These are phyloP conservation scores for Colletotrichum somersetense DNA, from an alignment of 2,329 filamentous ascomycete species.

Conservation along the genomic window DNA sequence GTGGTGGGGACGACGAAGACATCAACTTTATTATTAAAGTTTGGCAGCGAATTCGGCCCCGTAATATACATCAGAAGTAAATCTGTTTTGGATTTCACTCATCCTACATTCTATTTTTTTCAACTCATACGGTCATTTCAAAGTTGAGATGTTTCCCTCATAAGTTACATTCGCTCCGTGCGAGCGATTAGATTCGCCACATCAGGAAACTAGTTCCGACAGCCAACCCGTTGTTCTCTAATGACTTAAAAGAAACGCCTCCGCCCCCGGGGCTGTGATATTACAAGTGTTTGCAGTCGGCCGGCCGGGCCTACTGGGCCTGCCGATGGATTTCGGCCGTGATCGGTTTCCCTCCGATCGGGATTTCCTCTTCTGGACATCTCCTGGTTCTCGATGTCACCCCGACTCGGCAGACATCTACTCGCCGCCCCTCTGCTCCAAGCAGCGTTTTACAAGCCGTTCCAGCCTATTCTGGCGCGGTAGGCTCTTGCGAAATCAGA, in stretches of 20 bases:
- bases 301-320: not conserved
- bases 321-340: not conserved
- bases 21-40: slow-evolving; percentile 9
- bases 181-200: not conserved
- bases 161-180: too few species aligned
- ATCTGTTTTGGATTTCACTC: not conserved
- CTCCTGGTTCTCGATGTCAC: not conserved
- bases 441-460: not conserved
- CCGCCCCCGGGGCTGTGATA: not conserved
- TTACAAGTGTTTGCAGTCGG: not conserved
- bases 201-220: not conserved
- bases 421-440: not conserved
- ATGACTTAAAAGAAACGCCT: not conserved
- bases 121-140: not conserved
- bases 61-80: not conserved
- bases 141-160: not conserved
- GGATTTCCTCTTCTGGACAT: not conserved
- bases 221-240: not conserved
- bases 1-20: slow-evolving; percentile 25
- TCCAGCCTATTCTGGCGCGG: not conserved
- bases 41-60: not conserved
- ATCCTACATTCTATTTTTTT: not conserved
- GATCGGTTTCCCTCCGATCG: not conserved
- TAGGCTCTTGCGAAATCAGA: not conserved
- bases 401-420: not conserved